A percentile compares a stretch with the other conserved stretches of the same genome.
These are phyloP conservation scores for Neurospora discreta DNA, from an alignment of 495 filamentous ascomycete genomes.

Conservation along the genomic window DNA sequence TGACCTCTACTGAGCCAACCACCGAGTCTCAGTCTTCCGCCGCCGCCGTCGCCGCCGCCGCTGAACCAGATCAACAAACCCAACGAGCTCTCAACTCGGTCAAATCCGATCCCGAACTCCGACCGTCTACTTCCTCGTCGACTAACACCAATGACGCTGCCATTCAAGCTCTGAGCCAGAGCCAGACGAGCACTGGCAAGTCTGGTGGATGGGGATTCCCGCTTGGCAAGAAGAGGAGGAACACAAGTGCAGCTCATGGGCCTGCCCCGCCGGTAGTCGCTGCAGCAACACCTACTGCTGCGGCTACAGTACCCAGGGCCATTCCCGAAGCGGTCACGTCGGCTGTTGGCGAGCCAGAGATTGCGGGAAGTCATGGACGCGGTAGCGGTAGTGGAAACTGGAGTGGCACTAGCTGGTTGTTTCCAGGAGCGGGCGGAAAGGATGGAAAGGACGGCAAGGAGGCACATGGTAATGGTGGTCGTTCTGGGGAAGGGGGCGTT, in stretches of 20 bases:
- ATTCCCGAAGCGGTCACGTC: not conserved
- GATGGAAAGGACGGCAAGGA: not conserved
- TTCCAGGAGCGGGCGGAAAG: not conserved
- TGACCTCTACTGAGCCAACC: not conserved
- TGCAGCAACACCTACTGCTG: not conserved
- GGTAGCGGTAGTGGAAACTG: not conserved
- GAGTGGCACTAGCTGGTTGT: not conserved
- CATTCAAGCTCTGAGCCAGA: not conserved
- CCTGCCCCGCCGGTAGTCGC: not conserved
- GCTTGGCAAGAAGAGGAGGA: not conserved
- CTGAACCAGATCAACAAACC: not conserved
- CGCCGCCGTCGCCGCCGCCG: not conserved
- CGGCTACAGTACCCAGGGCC: not conserved
- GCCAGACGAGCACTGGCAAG: not conserved
- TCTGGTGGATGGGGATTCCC: not conserved
- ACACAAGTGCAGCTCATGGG: not conserved
- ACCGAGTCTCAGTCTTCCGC: not conserved
- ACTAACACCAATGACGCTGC: not conserved
- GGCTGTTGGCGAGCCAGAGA: not conserved
- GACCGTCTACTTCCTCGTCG: not conserved
- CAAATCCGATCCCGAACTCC: not conserved
- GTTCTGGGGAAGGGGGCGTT: not conserved
- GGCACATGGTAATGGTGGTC: not conserved
- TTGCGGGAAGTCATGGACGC: not conserved
- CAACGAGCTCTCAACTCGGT: not conserved